A percentile compares a stretch with the other conserved stretches of the same genome.
These are phyloP conservation scores for Arachis hypogaea DNA, from an alignment of 306 rosid genomes.

Conservation along the genomic window DNA sequence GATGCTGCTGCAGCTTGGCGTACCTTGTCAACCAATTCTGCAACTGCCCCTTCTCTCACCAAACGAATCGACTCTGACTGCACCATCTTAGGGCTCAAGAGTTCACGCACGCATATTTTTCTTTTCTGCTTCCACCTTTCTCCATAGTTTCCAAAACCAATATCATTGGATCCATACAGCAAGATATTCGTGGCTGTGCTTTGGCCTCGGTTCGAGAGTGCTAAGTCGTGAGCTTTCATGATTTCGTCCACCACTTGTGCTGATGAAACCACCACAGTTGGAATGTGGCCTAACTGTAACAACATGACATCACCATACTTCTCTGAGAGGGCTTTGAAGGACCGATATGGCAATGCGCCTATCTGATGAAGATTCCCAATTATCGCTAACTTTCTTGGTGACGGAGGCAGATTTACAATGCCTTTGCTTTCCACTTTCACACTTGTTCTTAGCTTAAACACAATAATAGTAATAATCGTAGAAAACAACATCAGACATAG, in stretches of 20 bases:
- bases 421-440: too few species aligned
- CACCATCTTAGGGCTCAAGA: constrained; percentile 32
- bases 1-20: background rate
- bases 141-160: constrained; percentile 31
- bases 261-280: constrained; percentile 39
- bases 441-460: constrained; percentile 3
- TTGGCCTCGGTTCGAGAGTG: constrained; percentile 7
- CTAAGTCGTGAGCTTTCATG: background rate
- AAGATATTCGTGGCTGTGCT: background rate
- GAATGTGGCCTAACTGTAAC: constrained; percentile 28
- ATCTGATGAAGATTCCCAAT: constrained; percentile 35
- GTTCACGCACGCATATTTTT: constrained; percentile 31
- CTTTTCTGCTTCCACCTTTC: constrained; percentile 21
- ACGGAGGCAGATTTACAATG: background rate
- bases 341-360: constrained; percentile 12
- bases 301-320: constrained; percentile 29
- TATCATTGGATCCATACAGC: constrained; percentile 12
- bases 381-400: constrained; percentile 6
- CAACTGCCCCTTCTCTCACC: constrained; percentile 10
- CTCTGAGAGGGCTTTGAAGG: constrained; percentile 2
- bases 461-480: background rate
- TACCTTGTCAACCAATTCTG: background rate
- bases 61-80: background rate
- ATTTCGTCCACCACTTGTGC: constrained; percentile 13
- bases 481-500: background rate